These are phyloP conservation scores for Podila horticola DNA, from an alignment of 192 early-diverging fungal genomes.

Conservation along the genomic window DNA sequence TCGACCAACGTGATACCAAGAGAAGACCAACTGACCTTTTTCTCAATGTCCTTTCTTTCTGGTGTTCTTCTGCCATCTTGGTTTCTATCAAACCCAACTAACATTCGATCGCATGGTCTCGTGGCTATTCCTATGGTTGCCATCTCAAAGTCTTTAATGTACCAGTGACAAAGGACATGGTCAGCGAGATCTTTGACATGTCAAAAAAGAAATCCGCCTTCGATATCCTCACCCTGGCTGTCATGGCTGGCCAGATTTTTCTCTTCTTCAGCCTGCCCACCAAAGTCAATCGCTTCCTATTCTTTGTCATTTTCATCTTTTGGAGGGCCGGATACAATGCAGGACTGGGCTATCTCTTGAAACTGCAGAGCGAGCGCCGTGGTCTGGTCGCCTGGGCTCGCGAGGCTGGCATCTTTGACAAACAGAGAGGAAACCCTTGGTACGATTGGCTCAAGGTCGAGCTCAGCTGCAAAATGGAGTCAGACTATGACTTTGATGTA, in stretches of 20 bases:
- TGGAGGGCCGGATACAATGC: slow-evolving; percentile 91
- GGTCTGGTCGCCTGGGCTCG: slow-evolving; percentile 77
- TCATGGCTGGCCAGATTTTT: slow-evolving; percentile 70
- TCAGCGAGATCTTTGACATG: slow-evolving; percentile 77
- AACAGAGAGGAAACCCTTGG: slow-evolving; percentile 57
- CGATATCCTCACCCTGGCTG: slow-evolving; percentile 72
- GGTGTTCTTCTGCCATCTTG: no score
- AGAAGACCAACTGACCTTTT: no score
- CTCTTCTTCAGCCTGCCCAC: slow-evolving; percentile 72
- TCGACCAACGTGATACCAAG: no score
- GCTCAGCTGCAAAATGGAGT: slow-evolving; percentile 81
- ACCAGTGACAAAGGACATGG: slow-evolving; percentile 80
- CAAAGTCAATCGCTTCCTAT: slow-evolving; percentile 62
- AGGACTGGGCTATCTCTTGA: slow-evolving; percentile 84
- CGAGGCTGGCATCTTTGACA: slow-evolving; percentile 74
- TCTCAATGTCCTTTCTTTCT: no score
- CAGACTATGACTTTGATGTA: slow-evolving; percentile 83
- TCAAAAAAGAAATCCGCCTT: slow-evolving; percentile 75
- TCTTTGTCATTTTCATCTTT: slow-evolving; percentile 80
- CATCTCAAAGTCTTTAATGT: slow-evolving; percentile 69
- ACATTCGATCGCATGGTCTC: not conserved
- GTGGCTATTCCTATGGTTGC: slow-evolving; percentile 8
- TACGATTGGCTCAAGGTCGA: slow-evolving; percentile 72
- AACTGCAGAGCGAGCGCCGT: slow-evolving; percentile 78
- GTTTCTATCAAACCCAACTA: no score